A percentile compares a stretch with the other conserved stretches of the same genome.
Conservation (phyloP, 1,139 yeast genomes). For the Taphrina confusa region DNA sequence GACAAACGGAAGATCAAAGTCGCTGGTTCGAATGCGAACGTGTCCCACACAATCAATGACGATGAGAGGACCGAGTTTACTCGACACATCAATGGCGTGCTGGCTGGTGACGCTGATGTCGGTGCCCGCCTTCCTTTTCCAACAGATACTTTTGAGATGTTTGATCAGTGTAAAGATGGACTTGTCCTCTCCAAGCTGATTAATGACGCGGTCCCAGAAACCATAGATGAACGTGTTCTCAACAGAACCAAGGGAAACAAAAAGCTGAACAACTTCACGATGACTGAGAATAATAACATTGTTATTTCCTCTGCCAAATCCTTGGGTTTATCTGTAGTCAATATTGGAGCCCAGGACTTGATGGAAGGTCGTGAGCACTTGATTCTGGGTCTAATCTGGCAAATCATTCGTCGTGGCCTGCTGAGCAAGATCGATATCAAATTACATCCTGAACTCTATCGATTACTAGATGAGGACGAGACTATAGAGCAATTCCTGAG, state of each 20-base stretch:
- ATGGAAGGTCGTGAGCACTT: conserved; percentile 96
- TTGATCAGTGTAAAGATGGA: conserved; percentile 95
- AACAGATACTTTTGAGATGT: conserved; percentile 89
- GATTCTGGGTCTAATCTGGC: conserved; percentile 96
- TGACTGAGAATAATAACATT: conserved; percentile 95
- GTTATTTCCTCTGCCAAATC: conserved; percentile 98
- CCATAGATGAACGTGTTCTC: conserved; percentile 95
- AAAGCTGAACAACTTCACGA: conserved; percentile 87
- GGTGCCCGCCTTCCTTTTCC: conserved; percentile 89
- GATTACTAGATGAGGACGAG: conserved; percentile 93
- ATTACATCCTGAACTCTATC: conserved; percentile 92
- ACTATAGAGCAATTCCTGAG: conserved; percentile 94
- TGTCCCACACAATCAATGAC: conserved; percentile 95
- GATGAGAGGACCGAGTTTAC: conserved; percentile 97
- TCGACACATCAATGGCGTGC: conserved; percentile 87
- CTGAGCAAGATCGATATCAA: conserved; percentile 93
- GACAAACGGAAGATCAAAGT: conserved; percentile 58
- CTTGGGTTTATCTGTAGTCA: conserved; percentile 86
- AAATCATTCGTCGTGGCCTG: conserved; percentile 92
- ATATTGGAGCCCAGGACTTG: conserved; percentile 95
- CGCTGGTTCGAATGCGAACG: conserved; percentile 80
- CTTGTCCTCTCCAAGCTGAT: conserved; percentile 87
- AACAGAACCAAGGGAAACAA: conserved; percentile 82
- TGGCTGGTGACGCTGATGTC: conserved; percentile 84
- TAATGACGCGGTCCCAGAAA: conserved; percentile 96